These are phyloP conservation scores for Podospora bellae-mahoneyi DNA, from an alignment of 495 filamentous ascomycete genomes.

Conservation along the genomic window DNA sequence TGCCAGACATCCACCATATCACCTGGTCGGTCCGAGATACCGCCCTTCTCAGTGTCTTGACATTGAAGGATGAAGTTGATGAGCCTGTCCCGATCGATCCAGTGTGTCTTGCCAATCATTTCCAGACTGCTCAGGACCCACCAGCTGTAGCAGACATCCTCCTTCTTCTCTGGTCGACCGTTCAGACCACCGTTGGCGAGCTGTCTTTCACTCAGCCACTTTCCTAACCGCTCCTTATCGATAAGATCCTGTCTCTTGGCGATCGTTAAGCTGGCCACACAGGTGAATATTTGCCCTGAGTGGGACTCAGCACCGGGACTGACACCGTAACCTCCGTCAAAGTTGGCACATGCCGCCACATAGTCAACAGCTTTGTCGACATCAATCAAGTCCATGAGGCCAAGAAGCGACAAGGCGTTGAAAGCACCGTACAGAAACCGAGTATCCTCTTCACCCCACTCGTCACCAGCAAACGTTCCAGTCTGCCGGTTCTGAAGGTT, in stretches of 20 bases:
- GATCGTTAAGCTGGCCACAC: slow-evolving; percentile 83
- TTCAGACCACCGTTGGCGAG: slow-evolving; percentile 84
- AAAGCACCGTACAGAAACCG: slow-evolving; percentile 88
- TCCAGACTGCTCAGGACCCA: slow-evolving; percentile 88
- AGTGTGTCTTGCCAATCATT: slow-evolving; percentile 84
- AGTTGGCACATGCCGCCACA: slow-evolving; percentile 77
- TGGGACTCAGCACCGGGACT: slow-evolving; percentile 88
- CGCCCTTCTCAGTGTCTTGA: slow-evolving; percentile 81
- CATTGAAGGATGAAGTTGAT: slow-evolving; percentile 76
- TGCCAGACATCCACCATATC: slow-evolving; percentile 98
- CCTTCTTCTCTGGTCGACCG: slow-evolving; percentile 89
- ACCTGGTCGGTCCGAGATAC: slow-evolving; percentile 84
- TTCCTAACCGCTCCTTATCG: slow-evolving; percentile 72
- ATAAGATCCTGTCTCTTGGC: slow-evolving; percentile 79
- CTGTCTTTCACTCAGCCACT: slow-evolving; percentile 92
- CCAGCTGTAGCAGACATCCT: slow-evolving; percentile 98
- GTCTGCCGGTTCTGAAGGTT: slow-evolving; percentile 72
- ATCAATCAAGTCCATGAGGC: slow-evolving; percentile 66
- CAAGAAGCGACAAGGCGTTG: slow-evolving; percentile 79
- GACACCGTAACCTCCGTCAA: slow-evolving; percentile 90
- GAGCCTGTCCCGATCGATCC: slow-evolving; percentile 82
- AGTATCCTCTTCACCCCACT: slow-evolving; percentile 95
- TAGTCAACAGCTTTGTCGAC: slow-evolving; percentile 74
- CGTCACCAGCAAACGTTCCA: slow-evolving; percentile 86
- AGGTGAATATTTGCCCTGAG: slow-evolving; percentile 90